phyloP scores from a whole-genome alignment of 805 yeast species.

The Candida koratica region DNA sequence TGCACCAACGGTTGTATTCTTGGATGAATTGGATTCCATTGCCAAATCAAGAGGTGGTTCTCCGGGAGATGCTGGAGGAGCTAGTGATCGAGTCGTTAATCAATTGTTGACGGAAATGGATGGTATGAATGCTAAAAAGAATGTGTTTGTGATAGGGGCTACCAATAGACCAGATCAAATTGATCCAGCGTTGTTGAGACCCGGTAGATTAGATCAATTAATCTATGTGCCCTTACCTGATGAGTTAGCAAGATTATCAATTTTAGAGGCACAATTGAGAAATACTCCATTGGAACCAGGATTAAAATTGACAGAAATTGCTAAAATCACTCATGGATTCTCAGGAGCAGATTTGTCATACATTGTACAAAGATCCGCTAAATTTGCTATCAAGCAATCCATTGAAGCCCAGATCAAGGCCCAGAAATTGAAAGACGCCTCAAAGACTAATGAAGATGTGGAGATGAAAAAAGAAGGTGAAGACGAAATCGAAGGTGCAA shows the following conservation, averaged over 20 bases:
- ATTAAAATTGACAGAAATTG: conserved; percentile 79
- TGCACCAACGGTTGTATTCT: conserved; percentile 97
- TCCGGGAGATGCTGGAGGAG: conserved; percentile 92
- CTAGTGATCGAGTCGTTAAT: conserved; percentile 93
- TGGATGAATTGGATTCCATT: conserved; percentile 96
- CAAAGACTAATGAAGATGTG: conserved; percentile 39
- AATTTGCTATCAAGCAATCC: conserved; percentile 96
- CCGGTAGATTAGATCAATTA: conserved; percentile 98
- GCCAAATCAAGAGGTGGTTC: conserved; percentile 96
- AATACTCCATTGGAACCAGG: conserved; percentile 99
- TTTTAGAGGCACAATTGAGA: conserved; percentile 92
- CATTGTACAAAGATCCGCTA: conserved; percentile 98
- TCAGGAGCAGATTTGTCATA: conserved; percentile 98
- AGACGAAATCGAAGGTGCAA: conserved; percentile 58
- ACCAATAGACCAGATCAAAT: conserved; percentile 99
- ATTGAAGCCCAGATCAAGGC: conserved; percentile 67
- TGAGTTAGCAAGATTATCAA: conserved; percentile 88
- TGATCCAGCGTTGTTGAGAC: conserved; percentile 97
- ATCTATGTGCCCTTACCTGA: conserved; percentile 98
- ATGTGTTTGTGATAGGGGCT: conserved; percentile 98
- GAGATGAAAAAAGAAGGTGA: conserved; percentile 46
- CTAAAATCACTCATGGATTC: conserved; percentile 94
- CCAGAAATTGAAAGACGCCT: conserved; percentile 31
- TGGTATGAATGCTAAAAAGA: conserved; percentile 99
- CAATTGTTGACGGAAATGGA: conserved; percentile 98